Evolutionary conservation across 768 basidiomycete genomes (phyloP), one percentile per base, ranked within the genome.

Genomic region (Lactarius sanguifluus): DNA sequence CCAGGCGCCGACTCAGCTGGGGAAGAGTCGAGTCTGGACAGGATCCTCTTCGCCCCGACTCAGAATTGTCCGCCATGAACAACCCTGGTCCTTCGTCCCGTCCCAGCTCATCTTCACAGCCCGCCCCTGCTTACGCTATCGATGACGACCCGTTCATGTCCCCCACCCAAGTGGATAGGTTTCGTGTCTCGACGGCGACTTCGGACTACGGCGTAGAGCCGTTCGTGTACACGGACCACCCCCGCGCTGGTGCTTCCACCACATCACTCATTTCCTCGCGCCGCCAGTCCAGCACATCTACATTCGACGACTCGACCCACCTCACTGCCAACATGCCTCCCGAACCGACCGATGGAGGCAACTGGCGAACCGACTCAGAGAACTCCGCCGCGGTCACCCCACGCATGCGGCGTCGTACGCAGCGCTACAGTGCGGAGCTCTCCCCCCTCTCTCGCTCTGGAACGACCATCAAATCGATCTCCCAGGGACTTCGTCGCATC

Each of bases 401-500:
- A 20, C 73, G 72, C 52, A 76, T 81, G 45, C 79, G 80, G 52
- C 77, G 81, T 61, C 77, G 79, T 34, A 82, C 82, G 0, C 69
- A 81, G 62, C 83, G 85, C 13, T 89, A 90, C 71, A 83, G 79
- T 68, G 67, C 79, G 0, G 75, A 82, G 0, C 79, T 85, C 8
- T 88, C 87, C 0, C 86, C 89, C 1, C 73, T 90, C 30, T 84
- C 84, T 66, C 85, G 81, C 69, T 85, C 88, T 2, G 83, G 85
- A 2, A 81, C 83, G 0, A 85, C 83, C 12, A 76, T 91, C 57
- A 84, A 82, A 71, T 78, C 81, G 34, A 81, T 90, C 34, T 85
- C 85, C 18, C 80, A 81, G 64, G 85, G 79, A 64, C 68, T 92
- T 7, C 81, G 83, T 15, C 81, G 88, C 25, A 86, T 87, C 58